A percentile compares a stretch with the other conserved stretches of the same genome.
phyloP scores from a whole-genome alignment of 345 rosid species.

The Gossypium sturtianum region DNA sequence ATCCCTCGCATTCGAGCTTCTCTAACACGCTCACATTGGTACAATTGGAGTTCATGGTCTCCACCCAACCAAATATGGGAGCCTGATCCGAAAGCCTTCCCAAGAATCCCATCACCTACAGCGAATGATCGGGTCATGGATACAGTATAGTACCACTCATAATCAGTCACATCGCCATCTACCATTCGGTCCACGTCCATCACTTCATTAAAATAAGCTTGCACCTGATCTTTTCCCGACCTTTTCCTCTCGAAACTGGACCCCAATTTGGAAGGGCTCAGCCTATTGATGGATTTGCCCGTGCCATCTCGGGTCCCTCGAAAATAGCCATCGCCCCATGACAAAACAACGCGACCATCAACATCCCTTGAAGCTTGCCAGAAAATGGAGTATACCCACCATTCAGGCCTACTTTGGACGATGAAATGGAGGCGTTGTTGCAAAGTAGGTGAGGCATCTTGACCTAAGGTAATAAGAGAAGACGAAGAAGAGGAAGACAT shows the following conservation, averaged over 20 bases:
- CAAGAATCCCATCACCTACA: conserved; percentile 30
- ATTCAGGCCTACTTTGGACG: conserved; percentile 35
- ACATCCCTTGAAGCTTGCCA: conserved; percentile 44
- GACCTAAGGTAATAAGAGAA: conserved; percentile 18
- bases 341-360: conserved; percentile 24
- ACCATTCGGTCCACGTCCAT: conserved; percentile 26
- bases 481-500: conserved; percentile 26
- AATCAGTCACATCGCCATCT: conserved; percentile 23
- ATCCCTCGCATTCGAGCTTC: conserved; percentile 47
- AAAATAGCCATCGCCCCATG: conserved; percentile 45
- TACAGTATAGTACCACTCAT: conserved; percentile 39
- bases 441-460: conserved; percentile 25
- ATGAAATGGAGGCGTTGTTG: conserved; percentile 47
- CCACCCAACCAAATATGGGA: conserved; percentile 36
- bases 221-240: conserved; percentile 10
- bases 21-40: conserved; percentile 40
- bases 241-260: conserved; percentile 21
- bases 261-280: background rate
- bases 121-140: conserved; percentile 33
- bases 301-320: conserved; percentile 23
- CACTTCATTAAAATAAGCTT: conserved; percentile 19
- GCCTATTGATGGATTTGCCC: background rate
- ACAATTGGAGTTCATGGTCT: conserved; percentile 22
- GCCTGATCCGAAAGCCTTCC: conserved; percentile 31
- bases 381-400: conserved; percentile 62